A percentile compares a stretch with the other conserved stretches of the same genome.
These are phyloP conservation scores for Penicillium capsulatum DNA, from an alignment of 2,329 filamentous ascomycete species.

Conservation along the genomic window DNA sequence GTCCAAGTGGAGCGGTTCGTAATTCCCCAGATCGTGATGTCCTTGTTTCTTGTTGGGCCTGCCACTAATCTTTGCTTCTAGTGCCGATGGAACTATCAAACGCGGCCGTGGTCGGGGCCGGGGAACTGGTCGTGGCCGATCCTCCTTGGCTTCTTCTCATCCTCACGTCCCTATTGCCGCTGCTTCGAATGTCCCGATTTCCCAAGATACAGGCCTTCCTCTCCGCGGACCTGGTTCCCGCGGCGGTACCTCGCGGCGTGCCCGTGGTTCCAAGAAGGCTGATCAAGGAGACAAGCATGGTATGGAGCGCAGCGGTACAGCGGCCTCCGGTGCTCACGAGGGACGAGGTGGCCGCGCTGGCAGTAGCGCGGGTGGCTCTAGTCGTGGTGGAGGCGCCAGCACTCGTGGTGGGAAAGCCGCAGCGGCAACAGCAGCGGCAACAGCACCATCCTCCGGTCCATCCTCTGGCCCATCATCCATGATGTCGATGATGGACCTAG, in stretches of 20 bases:
- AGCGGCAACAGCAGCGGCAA: too few relatives aligned
- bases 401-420: constrained; percentile 27
- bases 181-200: constrained; percentile 69
- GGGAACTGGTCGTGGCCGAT: constrained; percentile 45
- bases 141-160: constrained; percentile 65
- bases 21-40: neutral
- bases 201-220: constrained; percentile 79
- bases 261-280: constrained; percentile 80
- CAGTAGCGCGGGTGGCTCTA: constrained; percentile 16
- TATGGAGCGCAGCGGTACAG: constrained; percentile 59
- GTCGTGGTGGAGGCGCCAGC: constrained; percentile 26
- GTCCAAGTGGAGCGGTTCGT: constrained; percentile 59
- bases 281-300: constrained; percentile 75
- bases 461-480: constrained; percentile 7
- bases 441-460: too few relatives aligned
- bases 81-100: constrained; percentile 69
- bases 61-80: constrained; percentile 35
- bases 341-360: constrained; percentile 28
- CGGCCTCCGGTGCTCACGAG: constrained; percentile 22
- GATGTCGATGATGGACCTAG: constrained; percentile 28
- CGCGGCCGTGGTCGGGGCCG: constrained; percentile 54
- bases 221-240: constrained; percentile 67
- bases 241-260: constrained; percentile 72
- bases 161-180: constrained; percentile 70
- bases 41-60: constrained; percentile 38